Base-by-base conservation (phyloP, 805 yeast species). In the Zygoascus flipseniorum region DNA sequence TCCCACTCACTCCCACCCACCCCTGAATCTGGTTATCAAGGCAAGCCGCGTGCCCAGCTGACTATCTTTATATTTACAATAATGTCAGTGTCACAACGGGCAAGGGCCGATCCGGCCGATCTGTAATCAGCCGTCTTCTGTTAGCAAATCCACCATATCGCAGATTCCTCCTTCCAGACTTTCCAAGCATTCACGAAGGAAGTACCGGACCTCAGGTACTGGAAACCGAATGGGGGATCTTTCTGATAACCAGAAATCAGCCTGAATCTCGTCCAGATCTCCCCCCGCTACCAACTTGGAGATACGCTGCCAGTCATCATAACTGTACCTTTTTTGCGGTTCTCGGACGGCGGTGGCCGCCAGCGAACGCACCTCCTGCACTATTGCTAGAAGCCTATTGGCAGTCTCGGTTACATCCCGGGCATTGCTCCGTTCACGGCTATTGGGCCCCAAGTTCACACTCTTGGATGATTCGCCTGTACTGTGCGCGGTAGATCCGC, bases 181-280 rank as follows among this genome's bases (percentile, higher is more conserved):
- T 8, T 49, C 47, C 20, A 49, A 23, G 48, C 60, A 56, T 23
- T 52, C 53, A 2, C 51, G 48, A 20, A 61, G 46, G 37, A 86
- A 76, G 60, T 79, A 86, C 54, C 80, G 79, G 0, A 89, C 81
- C 63, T 88, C 89, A 58, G 76, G 77, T 41, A 85, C 69, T 0
- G 93, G 93, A 52, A 76, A 79, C 46, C 85, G 73, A 43, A 88
- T 69, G 0, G 96, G 96, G 1, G 89, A 82, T 1, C 68, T 62
- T 1, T 80, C 80, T 8, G 84, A 74, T 1, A 87, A 58, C 95
- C 95, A 88, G 62, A 72, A 83, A 39, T 69, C 65, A 1, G 68
- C 57, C 13, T n/a, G 4, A 16, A 46, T 31, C 44, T 70, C 65
- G 2, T 64, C 59, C 16, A 43, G n/a, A 16, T 42, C 48, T 9